Evolutionary conservation across 768 basidiomycete species (phyloP), one percentile per base, ranked within the genome.

Genomic region (Agrocybe praecox): DNA sequence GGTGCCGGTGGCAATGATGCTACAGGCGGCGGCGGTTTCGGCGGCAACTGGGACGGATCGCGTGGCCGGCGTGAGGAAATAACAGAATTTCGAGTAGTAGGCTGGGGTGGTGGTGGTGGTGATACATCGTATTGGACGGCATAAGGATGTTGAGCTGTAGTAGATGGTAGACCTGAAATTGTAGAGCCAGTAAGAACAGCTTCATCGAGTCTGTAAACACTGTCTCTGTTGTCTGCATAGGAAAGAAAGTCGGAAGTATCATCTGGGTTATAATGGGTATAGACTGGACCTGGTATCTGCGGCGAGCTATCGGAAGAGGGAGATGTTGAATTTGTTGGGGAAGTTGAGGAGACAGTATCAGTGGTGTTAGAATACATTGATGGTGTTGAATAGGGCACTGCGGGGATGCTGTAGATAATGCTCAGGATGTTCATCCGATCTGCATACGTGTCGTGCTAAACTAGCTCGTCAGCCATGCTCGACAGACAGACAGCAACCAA

Each of bases 381-480:
- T 15, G 84, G 70, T 23, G 84, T 81, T 11, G 89, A 80, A 66
- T 89, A 84, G 19, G 88, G 88, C 44, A 85, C 81, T 44, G 89
- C 81, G 22, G 90, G 90, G 70, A 94, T 92, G 70, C 86, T 89
- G 76, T 94, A 94, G 60, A 94, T 93, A 61, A 92, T 80, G 64
- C 90, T 91, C 53, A 96, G 82, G 67, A 96, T 94, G 66, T 91
- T 90, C 89, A 96, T 94, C 50, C 94, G 85, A 72, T 96, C 92
- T 56, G 91, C 92, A 71, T 96, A 96, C 9, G 94, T 96, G 72
- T 96, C 94, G 68, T 96, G 94, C 94, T 95, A 69, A 55, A 26
- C 6, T 40, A n/a, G 36, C 36, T 42, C 24, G n/a, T 42, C 18
- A 54, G 46, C 50, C 19, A 54, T 46, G 12, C 18, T n/a, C 42